A percentile compares a stretch with the other conserved stretches of the same genome.
phyloP scores from a whole-genome alignment of 441 rosid species.

The Dalechampia spathulata region DNA sequence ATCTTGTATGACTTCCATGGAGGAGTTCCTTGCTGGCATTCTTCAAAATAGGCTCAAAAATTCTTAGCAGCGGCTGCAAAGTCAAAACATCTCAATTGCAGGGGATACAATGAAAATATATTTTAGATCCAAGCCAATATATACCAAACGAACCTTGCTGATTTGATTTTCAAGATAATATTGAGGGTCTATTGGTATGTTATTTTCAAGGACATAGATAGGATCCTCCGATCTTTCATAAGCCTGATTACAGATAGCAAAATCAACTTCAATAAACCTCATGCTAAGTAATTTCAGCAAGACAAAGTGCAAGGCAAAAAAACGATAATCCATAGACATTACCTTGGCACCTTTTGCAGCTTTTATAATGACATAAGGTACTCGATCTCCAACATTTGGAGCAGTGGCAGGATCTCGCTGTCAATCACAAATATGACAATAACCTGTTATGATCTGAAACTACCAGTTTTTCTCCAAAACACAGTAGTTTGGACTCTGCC shows the following conservation, averaged over 20 bases:
- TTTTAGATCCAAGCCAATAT: conserved; percentile 6
- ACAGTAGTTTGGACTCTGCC: not conserved
- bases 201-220: conserved; percentile 84
- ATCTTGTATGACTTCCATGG: conserved; percentile 86
- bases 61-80: conserved; percentile 84
- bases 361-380: conserved; percentile 87
- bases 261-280: conserved; percentile 5
- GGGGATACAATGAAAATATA: conserved; percentile 6
- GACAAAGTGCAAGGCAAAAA: not conserved
- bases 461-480: conserved; percentile 6
- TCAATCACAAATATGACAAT: conserved; percentile 21
- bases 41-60: conserved; percentile 94
- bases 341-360: conserved; percentile 99
- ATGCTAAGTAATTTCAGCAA: not conserved
- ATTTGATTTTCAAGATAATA: conserved; percentile 96
- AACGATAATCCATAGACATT: conserved; percentile 8
- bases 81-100: conserved; percentile 12
- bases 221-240: conserved; percentile 98
- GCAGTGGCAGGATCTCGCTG: conserved; percentile 99
- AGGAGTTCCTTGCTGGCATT: conserved; percentile 96
- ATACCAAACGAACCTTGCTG: conserved; percentile 59
- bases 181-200: conserved; percentile 88
- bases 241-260: conserved; percentile 48
- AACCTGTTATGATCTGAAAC: conserved; percentile 11
- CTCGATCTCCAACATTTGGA: conserved; percentile 98